Percentiles rank a stretch among this genome's conserved stretches.
Evolutionary conservation across 192 early-diverging fungal genomes (phyloP).

Genomic region (Podila epicladia): DNA sequence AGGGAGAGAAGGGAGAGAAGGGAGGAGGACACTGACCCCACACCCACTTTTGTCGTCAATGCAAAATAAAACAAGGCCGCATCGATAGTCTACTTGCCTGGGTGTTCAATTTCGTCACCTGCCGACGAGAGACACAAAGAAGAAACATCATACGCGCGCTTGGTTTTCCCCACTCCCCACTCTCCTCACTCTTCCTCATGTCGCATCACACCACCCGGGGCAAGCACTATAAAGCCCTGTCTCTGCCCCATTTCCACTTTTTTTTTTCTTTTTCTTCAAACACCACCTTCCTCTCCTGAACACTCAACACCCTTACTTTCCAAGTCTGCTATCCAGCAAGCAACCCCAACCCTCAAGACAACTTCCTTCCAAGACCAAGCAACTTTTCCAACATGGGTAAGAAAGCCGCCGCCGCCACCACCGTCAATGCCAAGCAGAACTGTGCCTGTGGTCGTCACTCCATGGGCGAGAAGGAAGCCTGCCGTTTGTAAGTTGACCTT

Average conservation of each 20-base stretch:
- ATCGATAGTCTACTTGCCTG: no score
- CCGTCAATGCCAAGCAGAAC: conserved; percentile 42
- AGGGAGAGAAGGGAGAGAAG: no score
- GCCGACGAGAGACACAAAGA: not conserved
- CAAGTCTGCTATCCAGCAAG: not conserved
- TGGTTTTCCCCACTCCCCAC: not conserved
- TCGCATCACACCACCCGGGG: not conserved
- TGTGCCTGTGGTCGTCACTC: conserved; percentile 49
- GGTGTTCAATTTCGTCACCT: not conserved
- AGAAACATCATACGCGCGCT: not conserved
- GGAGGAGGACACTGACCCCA: no score
- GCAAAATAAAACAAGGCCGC: no score
- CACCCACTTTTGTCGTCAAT: no score
- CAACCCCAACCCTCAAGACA: not conserved
- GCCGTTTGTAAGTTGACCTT: conserved; percentile 46
- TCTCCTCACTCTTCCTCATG: not conserved
- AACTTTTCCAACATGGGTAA: conserved; percentile 31
- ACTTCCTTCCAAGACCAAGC: not conserved
- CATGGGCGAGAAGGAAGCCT: conserved; percentile 50
- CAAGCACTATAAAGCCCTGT: not conserved
- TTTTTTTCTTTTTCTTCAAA: conserved; percentile 2
- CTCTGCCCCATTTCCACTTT: not conserved
- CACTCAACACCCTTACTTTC: not conserved
- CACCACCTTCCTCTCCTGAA: not conserved
- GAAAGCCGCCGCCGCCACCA: conserved; percentile 38